A percentile compares a stretch with the other conserved stretches of the same genome.
Evolutionary conservation across 2,329 filamentous ascomycete genomes (phyloP).

Genomic region (Colletotrichum salicis): DNA sequence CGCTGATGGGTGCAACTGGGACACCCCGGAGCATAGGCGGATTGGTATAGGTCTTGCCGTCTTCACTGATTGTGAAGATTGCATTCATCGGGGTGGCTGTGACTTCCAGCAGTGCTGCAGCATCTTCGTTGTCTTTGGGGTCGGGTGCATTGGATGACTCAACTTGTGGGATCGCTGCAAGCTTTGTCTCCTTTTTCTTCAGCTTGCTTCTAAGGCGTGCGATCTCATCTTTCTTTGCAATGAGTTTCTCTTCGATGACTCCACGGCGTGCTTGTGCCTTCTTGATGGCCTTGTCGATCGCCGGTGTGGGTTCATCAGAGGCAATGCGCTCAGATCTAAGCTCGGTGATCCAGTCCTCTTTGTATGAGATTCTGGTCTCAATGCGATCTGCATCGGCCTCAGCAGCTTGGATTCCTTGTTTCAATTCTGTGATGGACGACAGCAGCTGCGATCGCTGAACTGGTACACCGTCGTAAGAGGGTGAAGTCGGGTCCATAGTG

Average conservation of each 20-base stretch:
- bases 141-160: slow-evolving; percentile 14
- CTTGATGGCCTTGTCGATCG: slow-evolving; percentile 11
- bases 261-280: neutral
- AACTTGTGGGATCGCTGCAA: slow-evolving; percentile 14
- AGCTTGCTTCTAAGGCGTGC: neutral
- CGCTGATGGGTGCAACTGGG: slow-evolving; percentile 43
- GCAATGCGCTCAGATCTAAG: slow-evolving; percentile 12
- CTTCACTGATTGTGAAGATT: slow-evolving; percentile 32
- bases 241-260: neutral
- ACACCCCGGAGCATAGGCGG: slow-evolving; percentile 41
- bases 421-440: slow-evolving; percentile 6
- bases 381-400: slow-evolving; percentile 11
- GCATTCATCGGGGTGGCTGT: slow-evolving; percentile 29
- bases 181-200: slow-evolving; percentile 6
- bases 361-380: slow-evolving; percentile 23
- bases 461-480: neutral
- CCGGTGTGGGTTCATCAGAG: neutral
- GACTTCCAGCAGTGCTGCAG: slow-evolving; percentile 17
- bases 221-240: slow-evolving; percentile 7
- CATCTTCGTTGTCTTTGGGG: slow-evolving; percentile 17
- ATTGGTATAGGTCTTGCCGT: slow-evolving; percentile 39
- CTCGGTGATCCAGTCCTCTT: slow-evolving; percentile 10
- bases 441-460: neutral
- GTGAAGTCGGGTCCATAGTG: neutral
- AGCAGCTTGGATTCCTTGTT: neutral